A percentile compares a stretch with the other conserved stretches of the same genome.
phyloP scores from a whole-genome alignment of 1,284 basidiomycete genomes.

The Naganishia cerealis region DNA sequence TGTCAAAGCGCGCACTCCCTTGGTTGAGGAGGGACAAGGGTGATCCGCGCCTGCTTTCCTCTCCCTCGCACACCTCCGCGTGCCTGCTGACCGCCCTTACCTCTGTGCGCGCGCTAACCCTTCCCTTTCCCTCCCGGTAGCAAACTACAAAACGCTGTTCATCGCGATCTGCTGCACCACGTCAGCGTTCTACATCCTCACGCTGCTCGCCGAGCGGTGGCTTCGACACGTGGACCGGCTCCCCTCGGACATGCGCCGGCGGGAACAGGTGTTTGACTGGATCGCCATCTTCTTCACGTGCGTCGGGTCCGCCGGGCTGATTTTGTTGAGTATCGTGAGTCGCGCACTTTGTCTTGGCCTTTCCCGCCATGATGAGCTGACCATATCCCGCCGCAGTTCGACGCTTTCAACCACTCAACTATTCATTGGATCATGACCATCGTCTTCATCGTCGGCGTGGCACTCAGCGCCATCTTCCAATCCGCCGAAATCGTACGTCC shows the following conservation, averaged over 20 bases:
- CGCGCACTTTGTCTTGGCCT: neutral
- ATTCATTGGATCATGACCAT: slow-evolving; percentile 58
- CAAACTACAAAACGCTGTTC: slow-evolving; percentile 47
- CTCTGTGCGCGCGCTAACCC: neutral
- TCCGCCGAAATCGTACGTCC: slow-evolving; percentile 54
- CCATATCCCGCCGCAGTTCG: slow-evolving; percentile 42
- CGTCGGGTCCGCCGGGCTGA: slow-evolving; percentile 53
- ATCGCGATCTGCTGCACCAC: slow-evolving; percentile 49
- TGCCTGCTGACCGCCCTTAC: neutral
- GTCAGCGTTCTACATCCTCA: slow-evolving; percentile 49
- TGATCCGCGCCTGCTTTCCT: neutral
- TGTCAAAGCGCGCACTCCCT: too few relatives aligned
- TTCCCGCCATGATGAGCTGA: too few relatives aligned
- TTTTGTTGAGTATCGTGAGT: slow-evolving; percentile 55
- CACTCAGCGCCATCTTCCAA: slow-evolving; percentile 57
- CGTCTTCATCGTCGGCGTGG: slow-evolving; percentile 57
- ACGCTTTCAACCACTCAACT: slow-evolving; percentile 54
- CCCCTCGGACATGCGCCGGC: slow-evolving; percentile 53
- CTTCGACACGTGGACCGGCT: slow-evolving; percentile 57
- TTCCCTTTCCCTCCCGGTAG: neutral
- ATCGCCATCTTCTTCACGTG: slow-evolving; percentile 55
- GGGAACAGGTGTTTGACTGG: slow-evolving; percentile 54
- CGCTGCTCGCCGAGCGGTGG: slow-evolving; percentile 56
- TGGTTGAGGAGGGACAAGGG: neutral
- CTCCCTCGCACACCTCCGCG: neutral